Evolutionary conservation across 2,329 filamentous ascomycete genomes (phyloP).

Genomic region (Calonectria fujianensis): DNA sequence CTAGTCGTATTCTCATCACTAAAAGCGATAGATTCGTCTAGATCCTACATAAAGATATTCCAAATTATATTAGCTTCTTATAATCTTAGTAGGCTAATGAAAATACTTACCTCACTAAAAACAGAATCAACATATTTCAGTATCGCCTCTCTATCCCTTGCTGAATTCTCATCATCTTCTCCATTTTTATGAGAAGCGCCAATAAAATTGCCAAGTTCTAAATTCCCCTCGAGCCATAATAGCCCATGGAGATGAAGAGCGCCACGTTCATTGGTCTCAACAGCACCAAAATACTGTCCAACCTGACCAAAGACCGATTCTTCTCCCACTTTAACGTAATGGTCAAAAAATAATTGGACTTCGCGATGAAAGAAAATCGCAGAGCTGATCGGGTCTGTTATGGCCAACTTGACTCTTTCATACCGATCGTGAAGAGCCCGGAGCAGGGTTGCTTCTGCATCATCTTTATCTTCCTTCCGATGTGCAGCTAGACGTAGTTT

Average conservation of each 20-base stretch:
- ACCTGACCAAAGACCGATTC: constrained; percentile 21
- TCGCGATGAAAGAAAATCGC: constrained; percentile 30
- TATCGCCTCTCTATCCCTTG: constrained; percentile 3
- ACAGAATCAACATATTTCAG: constrained; percentile 26
- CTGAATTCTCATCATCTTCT: constrained; percentile 21
- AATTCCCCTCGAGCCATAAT: constrained; percentile 28
- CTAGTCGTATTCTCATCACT: not conserved
- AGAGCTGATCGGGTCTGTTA: constrained; percentile 32
- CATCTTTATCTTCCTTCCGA: constrained; percentile 17
- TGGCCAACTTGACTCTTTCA: constrained; percentile 33
- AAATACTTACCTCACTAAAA: constrained; percentile 24
- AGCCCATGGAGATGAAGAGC: constrained; percentile 24
- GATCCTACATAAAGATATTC: constrained; percentile 8
- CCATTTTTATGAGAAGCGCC: not conserved
- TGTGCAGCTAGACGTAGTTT: constrained; percentile 29
- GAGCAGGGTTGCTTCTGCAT: constrained; percentile 14
- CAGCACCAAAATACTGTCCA: constrained; percentile 18
- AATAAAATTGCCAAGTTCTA: constrained; percentile 16
- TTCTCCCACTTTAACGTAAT: constrained; percentile 17
- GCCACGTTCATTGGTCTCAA: constrained; percentile 19
- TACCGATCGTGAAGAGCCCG: constrained; percentile 32
- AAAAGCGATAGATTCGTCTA: constrained; percentile 3
- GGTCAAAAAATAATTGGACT: constrained; percentile 14
- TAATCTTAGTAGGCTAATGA: not conserved
- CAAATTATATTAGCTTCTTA: not conserved